Conservation (phyloP, 1,284 basidiomycete genomes). For the Mixia osmundae region DNA sequence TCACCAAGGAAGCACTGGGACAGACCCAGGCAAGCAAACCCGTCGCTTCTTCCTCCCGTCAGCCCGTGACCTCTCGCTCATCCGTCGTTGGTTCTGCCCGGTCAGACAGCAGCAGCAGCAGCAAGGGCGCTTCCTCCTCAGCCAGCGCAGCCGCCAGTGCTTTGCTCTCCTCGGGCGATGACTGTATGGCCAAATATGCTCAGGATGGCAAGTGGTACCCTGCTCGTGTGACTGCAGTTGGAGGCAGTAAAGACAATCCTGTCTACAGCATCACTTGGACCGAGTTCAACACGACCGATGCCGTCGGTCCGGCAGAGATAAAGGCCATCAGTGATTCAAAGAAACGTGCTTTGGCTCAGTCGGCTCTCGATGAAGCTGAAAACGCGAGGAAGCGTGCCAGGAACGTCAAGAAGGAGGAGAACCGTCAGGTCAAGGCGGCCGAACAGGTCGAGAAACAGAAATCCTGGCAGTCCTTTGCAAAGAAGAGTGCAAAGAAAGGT, state of each 20-base stretch:
- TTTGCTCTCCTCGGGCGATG: no score
- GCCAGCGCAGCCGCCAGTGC: constrained; percentile 25
- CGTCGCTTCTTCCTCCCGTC: constrained; percentile 9
- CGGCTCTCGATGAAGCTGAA: constrained; percentile 10
- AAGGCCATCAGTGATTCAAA: constrained; percentile 14
- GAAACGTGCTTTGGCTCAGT: constrained; percentile 14
- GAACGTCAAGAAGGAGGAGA: constrained; percentile 56
- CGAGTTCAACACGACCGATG: constrained; percentile 83
- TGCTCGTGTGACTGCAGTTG: constrained; percentile 65
- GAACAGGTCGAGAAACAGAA: constrained; percentile 72
- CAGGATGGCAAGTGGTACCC: constrained; percentile 76
- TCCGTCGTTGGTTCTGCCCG: background rate
- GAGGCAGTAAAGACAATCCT: constrained; percentile 59
- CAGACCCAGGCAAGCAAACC: constrained; percentile 1
- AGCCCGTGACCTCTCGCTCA: constrained; percentile 7
- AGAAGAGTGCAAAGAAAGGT: constrained; percentile 87
- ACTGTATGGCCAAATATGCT: constrained; percentile 76
- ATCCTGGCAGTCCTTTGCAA: constrained; percentile 93
- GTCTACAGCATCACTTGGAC: constrained; percentile 87
- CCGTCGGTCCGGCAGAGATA: constrained; percentile 35
- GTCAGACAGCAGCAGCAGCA: constrained; percentile 1
- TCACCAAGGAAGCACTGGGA: constrained; percentile 50
- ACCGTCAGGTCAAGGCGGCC: constrained; percentile 84
- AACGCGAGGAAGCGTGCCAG: constrained; percentile 42
- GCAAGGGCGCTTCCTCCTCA: constrained; percentile 1